phyloP scores from a whole-genome alignment of 352 stramenopile genomes.

The Phytophthora pluvialis region DNA sequence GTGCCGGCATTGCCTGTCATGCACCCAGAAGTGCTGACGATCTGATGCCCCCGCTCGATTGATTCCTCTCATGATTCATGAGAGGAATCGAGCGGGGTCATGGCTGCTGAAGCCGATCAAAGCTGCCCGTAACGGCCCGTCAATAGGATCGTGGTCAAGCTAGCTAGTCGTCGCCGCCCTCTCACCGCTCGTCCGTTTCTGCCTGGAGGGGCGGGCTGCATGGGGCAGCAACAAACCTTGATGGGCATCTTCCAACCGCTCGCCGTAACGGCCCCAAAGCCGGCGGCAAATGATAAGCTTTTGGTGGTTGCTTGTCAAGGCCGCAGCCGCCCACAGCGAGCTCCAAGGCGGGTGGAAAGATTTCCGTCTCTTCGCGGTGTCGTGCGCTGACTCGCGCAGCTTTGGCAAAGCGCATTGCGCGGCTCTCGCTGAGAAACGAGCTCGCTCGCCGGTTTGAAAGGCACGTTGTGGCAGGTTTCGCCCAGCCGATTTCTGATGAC shows the following conservation, averaged over 20 bases:
- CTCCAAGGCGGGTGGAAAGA: constrained; percentile 17
- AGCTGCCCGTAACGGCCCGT: constrained; percentile 5
- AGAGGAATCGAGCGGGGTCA: constrained; percentile 35
- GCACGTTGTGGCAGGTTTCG: constrained; percentile 5
- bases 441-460: constrained; percentile 13
- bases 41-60: neutral
- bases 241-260: constrained; percentile 35
- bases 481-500: constrained; percentile 26
- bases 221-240: constrained; percentile 13
- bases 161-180: constrained; percentile 30
- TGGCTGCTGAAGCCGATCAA: constrained; percentile 1
- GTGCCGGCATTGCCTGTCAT: constrained; percentile 69
- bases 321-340: neutral
- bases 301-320: constrained; percentile 23
- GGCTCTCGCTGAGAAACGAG: constrained; percentile 30
- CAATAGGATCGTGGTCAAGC: constrained; percentile 18
- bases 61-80: constrained; percentile 36
- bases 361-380: constrained; percentile 28
- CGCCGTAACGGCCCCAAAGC: constrained; percentile 22
- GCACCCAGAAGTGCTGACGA: neutral
- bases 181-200: constrained; percentile 37
- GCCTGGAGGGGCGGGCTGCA: constrained; percentile 18
- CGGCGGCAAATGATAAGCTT: neutral
- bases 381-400: constrained; percentile 18
- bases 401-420: constrained; percentile 16